Percentiles rank a stretch among this genome's conserved stretches.
These are phyloP conservation scores for Scheffersomyces stambukii DNA, from an alignment of 1,139 yeast species.

Conservation along the genomic window DNA sequence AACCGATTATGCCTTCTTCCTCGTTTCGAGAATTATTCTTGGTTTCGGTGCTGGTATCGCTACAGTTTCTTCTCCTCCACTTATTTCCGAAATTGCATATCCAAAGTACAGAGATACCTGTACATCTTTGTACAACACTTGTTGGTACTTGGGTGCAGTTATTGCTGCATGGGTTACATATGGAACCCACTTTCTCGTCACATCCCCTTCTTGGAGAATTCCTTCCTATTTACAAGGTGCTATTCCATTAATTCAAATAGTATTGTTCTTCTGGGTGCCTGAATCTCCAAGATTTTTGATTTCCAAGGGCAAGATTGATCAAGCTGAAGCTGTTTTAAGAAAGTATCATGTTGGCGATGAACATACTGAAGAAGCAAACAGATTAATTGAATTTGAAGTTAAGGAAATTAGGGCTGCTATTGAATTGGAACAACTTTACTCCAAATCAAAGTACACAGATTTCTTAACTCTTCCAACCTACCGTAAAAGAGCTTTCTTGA, in stretches of 20 bases:
- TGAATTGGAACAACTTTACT: slow-evolving; percentile 25
- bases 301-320: slow-evolving; percentile 30
- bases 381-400: slow-evolving; percentile 41
- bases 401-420: slow-evolving; percentile 41
- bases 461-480: slow-evolving; percentile 31
- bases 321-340: slow-evolving; percentile 38
- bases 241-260: slow-evolving; percentile 24
- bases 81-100: slow-evolving; percentile 40
- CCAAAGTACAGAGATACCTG: slow-evolving; percentile 45
- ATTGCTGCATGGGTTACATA: slow-evolving; percentile 53
- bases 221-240: slow-evolving; percentile 45
- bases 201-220: slow-evolving; percentile 37
- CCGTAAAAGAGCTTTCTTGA: slow-evolving; percentile 42
- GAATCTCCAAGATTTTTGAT: slow-evolving; percentile 47
- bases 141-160: slow-evolving; percentile 50
- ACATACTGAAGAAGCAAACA: slow-evolving; percentile 23
- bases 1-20: slow-evolving; percentile 34
- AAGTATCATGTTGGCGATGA: slow-evolving; percentile 38
- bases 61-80: slow-evolving; percentile 35
- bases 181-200: slow-evolving; percentile 34
- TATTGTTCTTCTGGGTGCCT: slow-evolving; percentile 33
- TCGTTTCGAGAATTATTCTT: slow-evolving; percentile 33
- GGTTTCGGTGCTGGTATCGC: slow-evolving; percentile 40
- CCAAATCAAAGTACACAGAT: slow-evolving; percentile 28
- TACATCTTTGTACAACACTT: slow-evolving; percentile 46